These are phyloP conservation scores for Selaginella tamariscina DNA, from an alignment of 75 land plant species.

Conservation along the genomic window DNA sequence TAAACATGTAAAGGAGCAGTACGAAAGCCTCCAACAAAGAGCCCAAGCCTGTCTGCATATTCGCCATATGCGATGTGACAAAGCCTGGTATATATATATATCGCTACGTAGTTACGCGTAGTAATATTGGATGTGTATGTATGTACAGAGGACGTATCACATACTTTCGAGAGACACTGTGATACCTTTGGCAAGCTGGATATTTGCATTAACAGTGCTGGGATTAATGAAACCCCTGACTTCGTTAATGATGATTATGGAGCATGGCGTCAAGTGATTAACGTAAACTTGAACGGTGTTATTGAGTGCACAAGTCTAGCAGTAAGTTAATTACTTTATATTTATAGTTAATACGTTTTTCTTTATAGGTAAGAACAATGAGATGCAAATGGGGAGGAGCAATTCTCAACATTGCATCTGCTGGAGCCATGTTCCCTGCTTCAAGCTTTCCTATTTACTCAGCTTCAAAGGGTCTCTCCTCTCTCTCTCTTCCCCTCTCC, in stretches of 20 bases:
- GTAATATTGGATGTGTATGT: too few species aligned
- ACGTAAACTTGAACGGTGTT: slow-evolving; percentile 61
- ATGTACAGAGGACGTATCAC: background rate
- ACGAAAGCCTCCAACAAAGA: slow-evolving; percentile 32
- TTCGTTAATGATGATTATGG: slow-evolving; percentile 50
- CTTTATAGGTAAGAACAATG: slow-evolving; percentile 57
- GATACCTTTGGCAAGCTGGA: slow-evolving; percentile 74
- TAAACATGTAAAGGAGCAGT: slow-evolving; percentile 35
- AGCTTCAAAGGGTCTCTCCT: slow-evolving; percentile 76
- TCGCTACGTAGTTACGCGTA: too few species aligned
- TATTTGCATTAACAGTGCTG: slow-evolving; percentile 86
- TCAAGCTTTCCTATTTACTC: slow-evolving; percentile 43
- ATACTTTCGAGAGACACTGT: slow-evolving; percentile 64
- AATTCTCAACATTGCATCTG: slow-evolving; percentile 78
- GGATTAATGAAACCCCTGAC: slow-evolving; percentile 32
- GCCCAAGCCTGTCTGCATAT: slow-evolving; percentile 36
- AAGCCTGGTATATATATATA: slow-evolving; percentile 43
- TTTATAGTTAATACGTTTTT: background rate
- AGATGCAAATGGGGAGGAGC: slow-evolving; percentile 43
- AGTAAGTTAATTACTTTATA: too few species aligned
- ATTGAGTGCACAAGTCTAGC: slow-evolving; percentile 78
- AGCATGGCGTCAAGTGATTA: slow-evolving; percentile 54
- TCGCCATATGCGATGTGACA: slow-evolving; percentile 76
- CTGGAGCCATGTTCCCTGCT: slow-evolving; percentile 82
- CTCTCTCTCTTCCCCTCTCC: too few species aligned